These are phyloP conservation scores for Grosmannia serpens DNA, from an alignment of 2,329 filamentous ascomycete genomes.

Conservation along the genomic window DNA sequence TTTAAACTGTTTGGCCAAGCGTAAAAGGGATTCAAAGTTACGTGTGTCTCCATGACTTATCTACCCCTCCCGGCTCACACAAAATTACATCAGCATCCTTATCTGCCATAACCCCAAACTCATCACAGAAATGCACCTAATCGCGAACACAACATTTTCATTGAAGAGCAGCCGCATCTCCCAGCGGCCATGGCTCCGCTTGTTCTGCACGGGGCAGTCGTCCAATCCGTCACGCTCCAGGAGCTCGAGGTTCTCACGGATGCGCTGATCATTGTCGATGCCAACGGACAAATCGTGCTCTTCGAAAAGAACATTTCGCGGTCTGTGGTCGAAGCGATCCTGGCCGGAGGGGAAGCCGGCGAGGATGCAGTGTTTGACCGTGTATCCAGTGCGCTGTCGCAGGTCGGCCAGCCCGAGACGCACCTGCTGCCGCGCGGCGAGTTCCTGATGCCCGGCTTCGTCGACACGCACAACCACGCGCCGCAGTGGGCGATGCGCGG, in stretches of 20 bases:
- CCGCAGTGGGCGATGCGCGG: constrained; percentile 42
- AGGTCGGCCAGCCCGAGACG: constrained; percentile 10
- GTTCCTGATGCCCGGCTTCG: constrained; percentile 47
- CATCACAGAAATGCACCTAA: too few relatives aligned
- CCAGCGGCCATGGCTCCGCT: not conserved
- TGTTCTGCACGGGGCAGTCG: constrained; percentile 1
- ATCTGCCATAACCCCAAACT: too few relatives aligned
- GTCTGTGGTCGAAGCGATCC: not conserved
- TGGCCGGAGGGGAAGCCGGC: not conserved
- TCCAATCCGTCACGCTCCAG: not conserved
- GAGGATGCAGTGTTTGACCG: not conserved
- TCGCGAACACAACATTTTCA: not conserved
- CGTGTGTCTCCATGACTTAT: too few relatives aligned
- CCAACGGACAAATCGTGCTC: not conserved
- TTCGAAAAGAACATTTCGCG: not conserved
- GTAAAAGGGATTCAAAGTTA: too few relatives aligned
- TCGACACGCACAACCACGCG: constrained; percentile 60
- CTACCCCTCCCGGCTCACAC: too few relatives aligned
- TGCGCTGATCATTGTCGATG: not conserved
- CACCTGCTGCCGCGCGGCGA: constrained; percentile 26
- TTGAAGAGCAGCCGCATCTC: not conserved
- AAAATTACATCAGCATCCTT: too few relatives aligned
- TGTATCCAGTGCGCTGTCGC: not conserved
- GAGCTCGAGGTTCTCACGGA: not conserved
- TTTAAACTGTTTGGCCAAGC: too few relatives aligned